phyloP scores from a whole-genome alignment of 192 early-diverging fungal genomes.

The Coemansia sp. region DNA sequence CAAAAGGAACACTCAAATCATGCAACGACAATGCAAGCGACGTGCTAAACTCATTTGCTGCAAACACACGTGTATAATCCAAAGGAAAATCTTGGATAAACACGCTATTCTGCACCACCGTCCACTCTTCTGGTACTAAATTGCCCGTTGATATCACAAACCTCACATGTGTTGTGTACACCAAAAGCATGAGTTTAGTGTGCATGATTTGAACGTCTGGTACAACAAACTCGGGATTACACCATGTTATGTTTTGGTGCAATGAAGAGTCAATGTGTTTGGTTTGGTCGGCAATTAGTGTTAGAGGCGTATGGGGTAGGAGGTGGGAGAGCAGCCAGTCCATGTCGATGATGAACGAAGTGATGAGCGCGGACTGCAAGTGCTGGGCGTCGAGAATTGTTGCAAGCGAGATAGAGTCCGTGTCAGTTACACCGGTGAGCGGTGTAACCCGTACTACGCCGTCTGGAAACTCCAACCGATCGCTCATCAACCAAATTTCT shows the following conservation, averaged over 20 bases:
- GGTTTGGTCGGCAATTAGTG: conserved; percentile 8
- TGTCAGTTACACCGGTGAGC: neutral
- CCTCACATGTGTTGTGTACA: conserved; percentile 13
- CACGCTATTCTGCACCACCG: conserved; percentile 30
- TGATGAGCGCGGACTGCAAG: conserved; percentile 13
- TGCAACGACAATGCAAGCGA: conserved; percentile 27
- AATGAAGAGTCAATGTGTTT: neutral
- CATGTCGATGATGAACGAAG: conserved; percentile 17
- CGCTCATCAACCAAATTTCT: neutral
- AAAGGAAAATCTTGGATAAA: conserved; percentile 34
- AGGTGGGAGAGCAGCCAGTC: conserved; percentile 25
- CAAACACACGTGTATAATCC: neutral
- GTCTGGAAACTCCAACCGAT: neutral
- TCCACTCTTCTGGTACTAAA: conserved; percentile 28
- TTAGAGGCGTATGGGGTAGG: neutral
- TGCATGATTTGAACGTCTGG: conserved; percentile 32
- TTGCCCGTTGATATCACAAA: conserved; percentile 26
- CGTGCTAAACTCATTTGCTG: conserved; percentile 26
- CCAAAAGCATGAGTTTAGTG: conserved; percentile 30
- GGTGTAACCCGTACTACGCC: conserved; percentile 22
- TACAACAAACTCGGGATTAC: conserved; percentile 13
- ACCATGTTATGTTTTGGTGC: neutral
- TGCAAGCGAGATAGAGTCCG: conserved; percentile 9
- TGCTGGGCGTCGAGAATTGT: conserved; percentile 11
- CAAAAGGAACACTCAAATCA: conserved; percentile 21